Evolutionary conservation across 768 basidiomycete genomes (phyloP), one percentile per base, ranked within the genome.

Genomic region (Dioszegia crocea): DNA sequence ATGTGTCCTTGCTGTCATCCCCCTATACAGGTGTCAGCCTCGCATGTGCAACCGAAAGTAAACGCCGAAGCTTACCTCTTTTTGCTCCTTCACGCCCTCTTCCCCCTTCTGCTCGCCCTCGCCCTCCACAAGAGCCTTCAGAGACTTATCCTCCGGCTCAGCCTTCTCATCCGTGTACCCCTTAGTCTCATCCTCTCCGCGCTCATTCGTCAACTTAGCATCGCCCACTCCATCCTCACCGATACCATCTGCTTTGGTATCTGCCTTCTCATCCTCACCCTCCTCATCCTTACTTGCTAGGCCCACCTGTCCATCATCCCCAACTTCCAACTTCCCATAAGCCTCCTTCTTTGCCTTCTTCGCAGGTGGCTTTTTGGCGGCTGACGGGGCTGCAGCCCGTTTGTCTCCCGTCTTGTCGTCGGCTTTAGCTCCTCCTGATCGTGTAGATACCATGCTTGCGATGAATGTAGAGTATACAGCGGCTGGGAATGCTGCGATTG

Each of bases 221-320:
- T 57, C 24, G 11, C 44, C 46, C 14, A 33, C 57, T 21, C 46
- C 38, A 14, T 51, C 24, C 24, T 45, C 57, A 23, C 47, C 51
- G 27, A 46, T 45, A 4, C 27, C 57, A 12, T 57, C 55, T 29
- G 24, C 61, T 46, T 56, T 44, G 3, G 41, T 36, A 40, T 61
- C 27, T 23, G 21, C 23, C 3, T 44, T 47, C 40, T 31, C 23
- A 1, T 38, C 58, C 12, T 50, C 58, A 19, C 33, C 54, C 21
- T 55, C 51, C 6, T 53, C 36, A 14, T 62, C 54, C 36, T 52
- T 48, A 6, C 36, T 50, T 10, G 56, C 58, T 43, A 64, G 39
- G 2, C 47, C 52, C 4, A 64, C 52, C n/a, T 69, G 61, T 12
- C 66, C 64, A 59, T 63, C 45, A 21, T 61, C 62, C 23, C 46